phyloP scores from a whole-genome alignment of 345 rosid species.

The Lumnitzera racemosa region DNA sequence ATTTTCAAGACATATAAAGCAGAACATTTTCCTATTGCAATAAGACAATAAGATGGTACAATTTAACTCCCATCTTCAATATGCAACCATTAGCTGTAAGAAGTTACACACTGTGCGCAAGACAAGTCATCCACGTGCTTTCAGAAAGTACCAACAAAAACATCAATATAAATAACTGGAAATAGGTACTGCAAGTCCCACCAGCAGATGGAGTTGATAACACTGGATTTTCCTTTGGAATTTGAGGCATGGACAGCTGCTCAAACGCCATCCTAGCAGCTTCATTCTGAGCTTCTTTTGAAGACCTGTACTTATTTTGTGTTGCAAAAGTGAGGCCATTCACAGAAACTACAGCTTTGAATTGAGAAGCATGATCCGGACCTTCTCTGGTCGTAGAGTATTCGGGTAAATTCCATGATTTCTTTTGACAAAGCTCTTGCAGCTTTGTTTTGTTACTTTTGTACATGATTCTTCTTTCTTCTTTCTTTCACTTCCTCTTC shows the following conservation, averaged over 20 bases:
- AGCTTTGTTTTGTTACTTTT: conserved; percentile 15
- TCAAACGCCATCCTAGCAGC: conserved; percentile 27
- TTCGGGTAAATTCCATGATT: conserved; percentile 23
- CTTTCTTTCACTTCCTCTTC: too few relatives aligned
- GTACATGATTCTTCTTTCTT: conserved; percentile 12
- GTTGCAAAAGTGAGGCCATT: conserved; percentile 19
- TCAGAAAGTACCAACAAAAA: too few relatives aligned
- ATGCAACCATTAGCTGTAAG: too few relatives aligned
- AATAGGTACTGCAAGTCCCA: too few relatives aligned
- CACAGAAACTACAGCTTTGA: conserved; percentile 26
- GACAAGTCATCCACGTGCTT: too few relatives aligned
- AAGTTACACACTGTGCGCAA: too few relatives aligned
- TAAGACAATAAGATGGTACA: too few relatives aligned
- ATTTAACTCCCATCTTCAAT: too few relatives aligned
- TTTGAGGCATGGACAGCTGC: conserved; percentile 9
- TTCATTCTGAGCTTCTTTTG: conserved; percentile 30
- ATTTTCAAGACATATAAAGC: too few relatives aligned
- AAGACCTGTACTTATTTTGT: conserved; percentile 4
- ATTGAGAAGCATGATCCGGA: conserved; percentile 23
- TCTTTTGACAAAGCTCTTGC: conserved; percentile 28
- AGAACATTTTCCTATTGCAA: too few relatives aligned
- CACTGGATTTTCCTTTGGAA: background rate
- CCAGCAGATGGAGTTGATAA: too few relatives aligned
- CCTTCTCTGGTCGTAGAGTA: conserved; percentile 19
- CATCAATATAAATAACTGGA: too few relatives aligned